Evolutionary conservation across 2,329 filamentous ascomycete genomes (phyloP), one percentile per base, ranked within the genome.

Genomic region (Grosmannia penicillata): DNA sequence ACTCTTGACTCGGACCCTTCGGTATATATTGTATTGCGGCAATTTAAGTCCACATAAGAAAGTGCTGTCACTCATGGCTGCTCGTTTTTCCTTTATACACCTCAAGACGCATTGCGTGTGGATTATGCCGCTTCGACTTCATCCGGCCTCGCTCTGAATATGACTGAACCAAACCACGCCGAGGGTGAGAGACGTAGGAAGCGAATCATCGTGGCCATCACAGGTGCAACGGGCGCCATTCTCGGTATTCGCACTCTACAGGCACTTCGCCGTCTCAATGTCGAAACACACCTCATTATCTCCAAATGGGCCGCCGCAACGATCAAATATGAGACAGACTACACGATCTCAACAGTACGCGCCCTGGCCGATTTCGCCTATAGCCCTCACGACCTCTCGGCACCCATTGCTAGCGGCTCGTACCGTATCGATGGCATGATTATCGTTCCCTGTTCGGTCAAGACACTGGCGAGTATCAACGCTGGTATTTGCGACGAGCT

Each of bases 301-400:
- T 59, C 54, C 44, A 65, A 66, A 47, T 70, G 65, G 64, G 66
- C 58, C 4, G 55, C 56, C 17, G 58, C 57, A 11, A 70, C 65
- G 0, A 53, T 65, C 32, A 63, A 65, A 44, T 64, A 63, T 43
- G 63, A 68, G 46, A 64, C 62, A 1, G 54, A 58, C 32, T 59
- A 58, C 39, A 55, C 52, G 15, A 53, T 52, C 0, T 44, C 50
- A 0, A 56, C 58, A 9, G 49, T 65, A 6, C 53, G 50, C 5
- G 54, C 55, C 1, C 48, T 66, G 1, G 61, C 62, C 4, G 54
- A 58, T 38, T 44, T 55, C 17, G 47, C 51, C 10, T 58, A 67
- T 49, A 57, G 47, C 4, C 51, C 54, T n/a, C 54, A 56, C 22
- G 65, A 70, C 38, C 51, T 65, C 46, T 53, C 63, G 0, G 64